Evolutionary conservation across 139 green algal species (phyloP).

Genomic region (Limnomonas spitsbergensis): DNA sequence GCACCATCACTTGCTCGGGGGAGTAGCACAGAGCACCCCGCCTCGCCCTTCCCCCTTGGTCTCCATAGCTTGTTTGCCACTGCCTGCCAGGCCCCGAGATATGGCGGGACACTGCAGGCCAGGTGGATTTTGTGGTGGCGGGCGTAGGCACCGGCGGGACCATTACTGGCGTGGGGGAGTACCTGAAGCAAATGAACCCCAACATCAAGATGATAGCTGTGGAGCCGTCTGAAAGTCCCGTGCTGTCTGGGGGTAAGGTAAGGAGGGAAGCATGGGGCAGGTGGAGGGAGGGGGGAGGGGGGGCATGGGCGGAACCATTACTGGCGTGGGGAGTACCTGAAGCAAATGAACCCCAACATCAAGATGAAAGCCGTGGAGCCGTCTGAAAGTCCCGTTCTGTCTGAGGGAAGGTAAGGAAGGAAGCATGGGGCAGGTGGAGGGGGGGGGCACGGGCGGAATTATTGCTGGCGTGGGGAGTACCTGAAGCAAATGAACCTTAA

Average conservation of each 20-base stretch:
- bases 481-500: conserved; percentile 77
- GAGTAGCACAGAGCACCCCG: no score
- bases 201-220: conserved; percentile 66
- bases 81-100: conserved; percentile 89
- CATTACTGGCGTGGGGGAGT: conserved; percentile 67
- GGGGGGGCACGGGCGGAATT: conserved; percentile 96
- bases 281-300: conserved; percentile 87
- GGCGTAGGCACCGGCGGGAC: conserved; percentile 98
- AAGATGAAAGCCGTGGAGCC: conserved; percentile 77
- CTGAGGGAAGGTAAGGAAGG: conserved; percentile 72
- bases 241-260: conserved; percentile 74
- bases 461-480: conserved; percentile 67
- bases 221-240: conserved; percentile 74
- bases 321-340: conserved; percentile 51
- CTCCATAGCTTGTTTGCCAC: no score
- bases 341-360: no score
- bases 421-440: conserved; percentile 78
- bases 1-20: no score
- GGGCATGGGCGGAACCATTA: conserved; percentile 97
- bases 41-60: no score
- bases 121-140: conserved; percentile 78
- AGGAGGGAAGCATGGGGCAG: no score
- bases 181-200: conserved; percentile 77
- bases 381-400: conserved; percentile 69
- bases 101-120: conserved; percentile 75